Evolutionary conservation across 164 flowering plant genomes (phyloP), one percentile per base, ranked within the genome.

Genomic region (Tetracentron sinense): DNA sequence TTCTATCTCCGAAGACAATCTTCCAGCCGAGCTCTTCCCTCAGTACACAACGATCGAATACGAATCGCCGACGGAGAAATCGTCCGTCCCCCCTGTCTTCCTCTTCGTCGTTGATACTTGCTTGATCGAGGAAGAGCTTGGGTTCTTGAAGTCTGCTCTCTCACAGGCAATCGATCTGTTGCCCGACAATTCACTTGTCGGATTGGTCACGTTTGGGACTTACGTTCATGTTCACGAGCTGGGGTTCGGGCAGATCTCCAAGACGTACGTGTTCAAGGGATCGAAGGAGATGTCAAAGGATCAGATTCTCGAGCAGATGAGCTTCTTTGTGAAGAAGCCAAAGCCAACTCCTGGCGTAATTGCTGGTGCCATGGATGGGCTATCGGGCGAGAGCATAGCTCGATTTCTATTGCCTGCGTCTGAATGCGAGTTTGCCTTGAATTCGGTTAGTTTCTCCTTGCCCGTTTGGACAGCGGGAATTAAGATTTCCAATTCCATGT

Each of bases 31-130:
- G 85, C 89, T 92, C 47, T 89, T 81, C 72, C 83, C 93, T 3
- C 89, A 88, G 75, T 88, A 77, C 74, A 85, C 98, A 3, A 89
- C 98, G 23, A 75, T 92, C 60, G 98, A 90, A 68, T 92, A 92
- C 62, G 83, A 83, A 28, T 48, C 83, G 5, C 69, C 78, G 1
- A 6, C 62, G 2, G 72, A 70, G 30, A 60, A 61, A 14, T 15
- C 79, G 5, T 7, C 77, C 0, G n/a, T 70, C 3, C 80, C 85
- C 0, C 80, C 84, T 2, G 90, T 88, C 6, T 88, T 83, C 64
- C 58, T 92, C 30, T 90, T 92, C 63, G 90, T 92, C 15, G 72
- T 90, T 12, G 96, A 90, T 66, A 88, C 87, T 19, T 91, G 96
- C 69, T 50, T 91, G 49, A 80, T 94, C 66, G 97, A 91, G 69